Base-by-base conservation (phyloP, 2,329 filamentous ascomycete species). In the Paracorniculantispora psalliotae region DNA sequence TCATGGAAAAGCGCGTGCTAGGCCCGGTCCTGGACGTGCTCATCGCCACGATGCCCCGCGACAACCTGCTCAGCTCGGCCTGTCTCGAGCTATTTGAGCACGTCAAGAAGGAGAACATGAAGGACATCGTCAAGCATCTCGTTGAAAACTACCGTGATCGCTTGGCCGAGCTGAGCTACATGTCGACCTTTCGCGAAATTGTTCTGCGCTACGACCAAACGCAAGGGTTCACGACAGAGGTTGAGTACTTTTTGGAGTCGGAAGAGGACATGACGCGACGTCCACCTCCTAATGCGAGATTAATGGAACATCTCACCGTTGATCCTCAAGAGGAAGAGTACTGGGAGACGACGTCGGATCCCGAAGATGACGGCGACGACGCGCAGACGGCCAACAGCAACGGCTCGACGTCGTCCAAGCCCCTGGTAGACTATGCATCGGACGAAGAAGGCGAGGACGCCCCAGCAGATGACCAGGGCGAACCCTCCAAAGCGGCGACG, bases 31-130 rank as follows among this genome's bases (percentile, higher is more conserved):
- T 99, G 15, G 85, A 94, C 64, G 87, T 97, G 39, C 82, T 97
- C 35, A 83, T 89, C 58, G 85, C 90, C 64, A 94, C 91, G 0
- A 89, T 97, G 83, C 91, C 92, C 1, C 85, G 92, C 44, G 93
- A 99, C 72, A 97, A 97, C 66, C 80, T 99, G 3, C 81, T 97
- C 33, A 96, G 94, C 72, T 97, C 93, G 0, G 93, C 92, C 9
- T 96, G 91, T 66, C 80, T 97, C 10, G 94, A 99, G 68, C 83
- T 99, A 46, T 97, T 99, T 64, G 92, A 96, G 67, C 92, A 88
- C 68, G 90, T 97, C 67, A 91, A 88, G 70, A 86, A 87, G 69
- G 90, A 96, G 67, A 86, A 86, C 58, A 81, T 92, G 67, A 96
- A 92, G 71, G 85, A 89, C 15, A 79, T 97, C 49, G 86, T 96